Base-by-base conservation (phyloP, 805 yeast species). In the Saccharomycopsis oosterbeekiorum region DNA sequence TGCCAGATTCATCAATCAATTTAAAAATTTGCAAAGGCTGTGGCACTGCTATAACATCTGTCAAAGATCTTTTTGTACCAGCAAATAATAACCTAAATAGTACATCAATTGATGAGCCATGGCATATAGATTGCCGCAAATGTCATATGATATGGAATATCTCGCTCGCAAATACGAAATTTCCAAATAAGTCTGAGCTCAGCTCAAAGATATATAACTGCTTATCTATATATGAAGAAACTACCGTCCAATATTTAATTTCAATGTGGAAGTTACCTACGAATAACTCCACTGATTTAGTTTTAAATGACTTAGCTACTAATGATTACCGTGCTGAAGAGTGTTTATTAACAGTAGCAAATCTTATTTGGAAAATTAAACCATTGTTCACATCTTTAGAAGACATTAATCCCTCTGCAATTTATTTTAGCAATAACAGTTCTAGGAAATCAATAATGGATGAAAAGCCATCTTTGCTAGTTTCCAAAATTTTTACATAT, bases 81-180 rank as follows among this genome's bases (percentile, higher is more conserved):
- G 10, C 53, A 10, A 47, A 21, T 12, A 47, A 59, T 81, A 96
- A 42, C 91, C 34, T 4, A 29, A 91, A 70, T 98, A 94, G 70
- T 94, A 91, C 72, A 97, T 93, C 42, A 97, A 93, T 86, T 67
- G 86, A 88, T 62, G 96, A 92, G 71, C 96, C 90, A 70, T 94
- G 99, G 99, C 99, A 94, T 73, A 98, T 97, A 1, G 98, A 96
- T 71, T 94, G 99, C 76, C 94, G 91, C 70, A 96, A 96, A 91
- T 96, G 94, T 56, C 92, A 88, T 76, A 92, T 92, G 72, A 92
- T 90, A 69, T 94, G 99, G 99, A 81, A 85, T 61, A 77, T 94
- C 24, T 80, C 86, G 0, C 79, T 87, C 0, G 85, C 80, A 58
- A 75, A 81, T 9, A 79, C 86, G 34, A 92, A 77, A 43, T 73